A percentile compares a stretch with the other conserved stretches of the same genome.
phyloP scores from a whole-genome alignment of 495 filamentous ascomycete species.

The Cercophora samala region DNA sequence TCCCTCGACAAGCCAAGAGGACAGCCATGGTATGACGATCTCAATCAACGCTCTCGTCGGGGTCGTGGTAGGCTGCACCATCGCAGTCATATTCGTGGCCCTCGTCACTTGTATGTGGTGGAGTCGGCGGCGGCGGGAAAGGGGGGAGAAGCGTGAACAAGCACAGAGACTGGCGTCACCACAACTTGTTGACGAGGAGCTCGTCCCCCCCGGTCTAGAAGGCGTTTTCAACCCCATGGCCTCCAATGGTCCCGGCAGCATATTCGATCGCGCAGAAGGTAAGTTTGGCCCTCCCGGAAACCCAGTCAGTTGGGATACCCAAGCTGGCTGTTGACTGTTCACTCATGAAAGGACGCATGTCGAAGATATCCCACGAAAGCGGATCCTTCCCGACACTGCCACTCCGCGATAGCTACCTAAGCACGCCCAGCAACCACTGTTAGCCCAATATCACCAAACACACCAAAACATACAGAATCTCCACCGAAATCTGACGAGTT shows the following conservation, averaged over 20 bases:
- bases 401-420: not conserved
- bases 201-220: constrained; percentile 12
- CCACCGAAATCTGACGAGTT: constrained; percentile 18
- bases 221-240: constrained; percentile 22
- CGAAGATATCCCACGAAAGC: constrained; percentile 12
- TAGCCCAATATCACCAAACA: constrained; percentile 3
- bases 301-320: not conserved
- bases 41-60: constrained; percentile 23
- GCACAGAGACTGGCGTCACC: constrained; percentile 9
- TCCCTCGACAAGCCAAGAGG: not conserved
- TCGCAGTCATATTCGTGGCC: constrained; percentile 17
- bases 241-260: constrained; percentile 14
- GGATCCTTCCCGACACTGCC: not conserved
- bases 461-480: not conserved
- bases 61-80: constrained; percentile 20
- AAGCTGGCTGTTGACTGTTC: constrained; percentile 2
- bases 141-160: constrained; percentile 12
- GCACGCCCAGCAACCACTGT: constrained; percentile 6
- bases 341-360: constrained; percentile 14
- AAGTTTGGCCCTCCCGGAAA: not conserved
- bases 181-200: constrained; percentile 7
- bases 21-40: constrained; percentile 18
- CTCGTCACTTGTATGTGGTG: constrained; percentile 21
- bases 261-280: constrained; percentile 22
- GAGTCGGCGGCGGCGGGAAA: constrained; percentile 12